Base-by-base conservation (phyloP, 441 rosid species). In the Viola pubescens region DNA sequence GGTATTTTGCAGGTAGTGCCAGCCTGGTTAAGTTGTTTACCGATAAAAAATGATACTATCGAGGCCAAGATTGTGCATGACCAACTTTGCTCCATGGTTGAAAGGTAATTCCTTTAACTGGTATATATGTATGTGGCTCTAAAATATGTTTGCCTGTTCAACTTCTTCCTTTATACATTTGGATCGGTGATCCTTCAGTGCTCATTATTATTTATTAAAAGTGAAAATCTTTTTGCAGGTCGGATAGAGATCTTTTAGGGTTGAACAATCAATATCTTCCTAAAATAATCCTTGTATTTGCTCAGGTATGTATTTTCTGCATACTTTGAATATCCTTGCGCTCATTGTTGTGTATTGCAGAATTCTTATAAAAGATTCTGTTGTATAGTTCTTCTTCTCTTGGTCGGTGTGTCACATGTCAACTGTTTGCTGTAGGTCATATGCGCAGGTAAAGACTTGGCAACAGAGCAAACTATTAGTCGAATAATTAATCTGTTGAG, bases 41-140 rank as follows among this genome's bases (percentile, higher is more conserved):
- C 99, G 3, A 73, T 94, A 52, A 79, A 81, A 65, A 95, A 94
- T 57, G 99, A 94, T 72, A 73, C 85, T 64, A 88, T 91, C 68
- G 99, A 94, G 79, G 99, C 99, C 70, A 94, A 94, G 76, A 84
- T 81, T 65, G 99, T 94, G 68, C 97, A 94, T 58, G 97, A 88
- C 26, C 95, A 88, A 80, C 98, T 94, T 59, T 94, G 98, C 72
- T 76, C 81, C 44, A 91, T 94, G 99, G 95, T 88, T 46, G 99
- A 94, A 76, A 88, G 99, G 99, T 87, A 68, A 64, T 12, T 54
- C 53, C 41, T 39, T 5, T 5, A 14, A 19, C 48, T 26, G 34
- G 34, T 26, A 26, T 26, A 26, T 26, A 26, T 26, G 34, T 1
- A 26, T 26, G 34, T 26, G 34, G 34, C 34, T 26, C 34, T 26